Conservation (phyloP, 176 grass and related monocot species). For the Carex parvula region DNA sequence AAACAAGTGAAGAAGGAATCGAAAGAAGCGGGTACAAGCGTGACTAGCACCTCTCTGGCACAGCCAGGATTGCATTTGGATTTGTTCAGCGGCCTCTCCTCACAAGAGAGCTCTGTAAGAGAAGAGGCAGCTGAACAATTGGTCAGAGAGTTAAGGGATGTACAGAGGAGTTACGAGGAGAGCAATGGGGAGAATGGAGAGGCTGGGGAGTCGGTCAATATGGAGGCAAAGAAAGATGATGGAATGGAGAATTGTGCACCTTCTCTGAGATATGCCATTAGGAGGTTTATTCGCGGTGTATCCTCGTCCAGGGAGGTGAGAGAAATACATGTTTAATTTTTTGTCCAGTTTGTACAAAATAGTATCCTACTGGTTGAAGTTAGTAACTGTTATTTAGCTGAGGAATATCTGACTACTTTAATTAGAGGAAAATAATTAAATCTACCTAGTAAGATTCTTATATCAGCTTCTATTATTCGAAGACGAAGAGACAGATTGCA, state of each 20-base stretch:
- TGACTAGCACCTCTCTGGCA: neutral
- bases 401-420: neutral
- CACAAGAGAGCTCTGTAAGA: conserved; percentile 48
- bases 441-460: neutral
- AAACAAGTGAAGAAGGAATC: neutral
- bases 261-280: conserved; percentile 65
- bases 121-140: conserved; percentile 51
- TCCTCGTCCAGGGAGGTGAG: conserved; percentile 89
- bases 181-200: conserved; percentile 30
- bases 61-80: conserved; percentile 63
- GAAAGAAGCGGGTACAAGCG: neutral
- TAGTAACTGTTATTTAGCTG: neutral
- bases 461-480: neutral
- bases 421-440: neutral
- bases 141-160: conserved; percentile 47
- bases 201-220: conserved; percentile 13
- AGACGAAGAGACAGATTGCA: neutral
- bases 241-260: conserved; percentile 79
- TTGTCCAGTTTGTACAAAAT: neutral
- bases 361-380: too few relatives aligned
- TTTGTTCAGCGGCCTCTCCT: conserved; percentile 68
- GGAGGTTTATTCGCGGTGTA: conserved; percentile 82
- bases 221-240: conserved; percentile 89
- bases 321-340: neutral
- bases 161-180: conserved; percentile 61